Evolutionary conservation across 768 basidiomycete genomes (phyloP).

Genomic region (Lentinula edodes): DNA sequence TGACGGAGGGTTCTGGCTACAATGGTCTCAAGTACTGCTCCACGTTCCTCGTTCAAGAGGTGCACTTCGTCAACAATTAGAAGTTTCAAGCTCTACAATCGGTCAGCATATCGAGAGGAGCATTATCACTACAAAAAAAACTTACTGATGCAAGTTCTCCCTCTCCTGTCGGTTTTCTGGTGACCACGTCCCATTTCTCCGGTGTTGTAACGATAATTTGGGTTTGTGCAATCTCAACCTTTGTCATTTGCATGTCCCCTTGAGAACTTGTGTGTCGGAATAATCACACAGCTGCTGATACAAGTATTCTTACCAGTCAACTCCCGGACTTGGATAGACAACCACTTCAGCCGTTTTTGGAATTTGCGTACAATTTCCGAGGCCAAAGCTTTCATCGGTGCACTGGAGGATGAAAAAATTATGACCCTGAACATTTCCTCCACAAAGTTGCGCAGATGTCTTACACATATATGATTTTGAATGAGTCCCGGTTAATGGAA

Average conservation of each 20-base stretch:
- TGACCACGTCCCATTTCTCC: slow-evolving; percentile 99
- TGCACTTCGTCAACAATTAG: slow-evolving; percentile 98
- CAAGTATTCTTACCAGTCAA: slow-evolving; percentile 59
- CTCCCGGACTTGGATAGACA: slow-evolving; percentile 82
- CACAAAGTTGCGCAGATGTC: slow-evolving; percentile 11
- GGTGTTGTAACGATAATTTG: slow-evolving; percentile 99
- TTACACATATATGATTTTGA: slow-evolving; percentile 97
- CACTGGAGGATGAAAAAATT: slow-evolving; percentile 36
- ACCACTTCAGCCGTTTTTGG: slow-evolving; percentile 84
- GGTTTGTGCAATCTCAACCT: slow-evolving; percentile 88
- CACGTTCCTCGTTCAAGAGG: slow-evolving; percentile 94
- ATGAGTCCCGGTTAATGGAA: slow-evolving; percentile 62
- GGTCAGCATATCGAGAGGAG: not conserved
- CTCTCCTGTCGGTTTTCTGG: slow-evolving; percentile 93
- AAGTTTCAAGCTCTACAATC: slow-evolving; percentile 74
- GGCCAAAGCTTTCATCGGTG: slow-evolving; percentile 98
- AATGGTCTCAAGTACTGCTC: slow-evolving; percentile 97
- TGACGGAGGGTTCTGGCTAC: slow-evolving; percentile 93
- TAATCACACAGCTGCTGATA: not conserved
- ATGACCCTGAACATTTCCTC: not conserved
- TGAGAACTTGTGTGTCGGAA: slow-evolving; percentile 9
- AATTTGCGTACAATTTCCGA: slow-evolving; percentile 94
- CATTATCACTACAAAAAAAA: not conserved
- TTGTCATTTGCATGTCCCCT: slow-evolving; percentile 97
- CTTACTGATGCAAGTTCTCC: slow-evolving; percentile 91